phyloP scores from a whole-genome alignment of 352 stramenopile species.

The Globisporangium parvum region DNA sequence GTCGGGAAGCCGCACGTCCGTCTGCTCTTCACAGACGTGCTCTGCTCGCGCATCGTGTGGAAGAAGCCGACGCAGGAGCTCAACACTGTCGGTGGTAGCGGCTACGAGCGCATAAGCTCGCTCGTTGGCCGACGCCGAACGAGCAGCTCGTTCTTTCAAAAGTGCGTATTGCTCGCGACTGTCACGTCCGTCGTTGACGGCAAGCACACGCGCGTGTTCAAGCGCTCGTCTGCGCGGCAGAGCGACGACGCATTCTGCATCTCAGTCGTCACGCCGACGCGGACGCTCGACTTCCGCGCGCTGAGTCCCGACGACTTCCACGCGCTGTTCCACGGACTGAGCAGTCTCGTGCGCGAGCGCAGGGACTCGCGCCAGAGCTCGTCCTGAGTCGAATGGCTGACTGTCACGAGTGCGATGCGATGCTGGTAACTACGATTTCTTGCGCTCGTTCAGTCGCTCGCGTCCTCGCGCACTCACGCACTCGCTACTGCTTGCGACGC shows the following conservation, averaged over 20 bases:
- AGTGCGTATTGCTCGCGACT: slow-evolving; percentile 20
- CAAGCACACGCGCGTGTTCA: slow-evolving; percentile 37
- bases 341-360: slow-evolving; percentile 20
- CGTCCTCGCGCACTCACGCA: not conserved
- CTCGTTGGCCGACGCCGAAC: not conserved
- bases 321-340: slow-evolving; percentile 24
- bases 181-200: slow-evolving; percentile 31
- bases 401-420: not conserved
- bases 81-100: not conserved
- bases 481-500: slow-evolving; percentile 1
- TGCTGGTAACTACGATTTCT: not conserved
- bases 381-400: not conserved
- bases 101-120: slow-evolving; percentile 5
- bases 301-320: slow-evolving; percentile 27
- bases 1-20: slow-evolving; percentile 33
- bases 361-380: not conserved
- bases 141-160: slow-evolving; percentile 22
- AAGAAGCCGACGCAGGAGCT: slow-evolving; percentile 19
- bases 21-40: slow-evolving; percentile 26
- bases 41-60: slow-evolving; percentile 34
- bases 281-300: slow-evolving; percentile 40
- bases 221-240: slow-evolving; percentile 17
- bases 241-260: slow-evolving; percentile 26
- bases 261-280: slow-evolving; percentile 28
- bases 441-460: not conserved